Evolutionary conservation across 192 early-diverging fungal genomes (phyloP).

Genomic region (Podila horticola): DNA sequence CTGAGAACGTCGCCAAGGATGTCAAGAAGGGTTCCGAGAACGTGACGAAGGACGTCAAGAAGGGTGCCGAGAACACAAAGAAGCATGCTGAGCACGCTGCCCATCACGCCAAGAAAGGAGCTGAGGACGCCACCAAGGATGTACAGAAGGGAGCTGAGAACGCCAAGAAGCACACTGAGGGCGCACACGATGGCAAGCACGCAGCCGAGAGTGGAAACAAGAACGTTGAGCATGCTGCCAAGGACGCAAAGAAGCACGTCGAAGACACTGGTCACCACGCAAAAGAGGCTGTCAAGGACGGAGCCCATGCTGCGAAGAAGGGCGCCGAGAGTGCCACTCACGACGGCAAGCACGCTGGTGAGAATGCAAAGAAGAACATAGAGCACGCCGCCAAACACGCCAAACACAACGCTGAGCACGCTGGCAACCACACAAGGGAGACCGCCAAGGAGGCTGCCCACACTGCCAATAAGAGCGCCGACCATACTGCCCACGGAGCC

Average conservation of each 20-base stretch:
- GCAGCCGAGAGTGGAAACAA: slow-evolving; percentile 5
- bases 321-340: not conserved
- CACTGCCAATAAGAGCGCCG: slow-evolving; percentile 10
- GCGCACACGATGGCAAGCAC: not conserved
- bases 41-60: slow-evolving; percentile 8
- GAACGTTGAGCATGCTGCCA: slow-evolving; percentile 9
- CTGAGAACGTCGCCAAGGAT: slow-evolving; percentile 4
- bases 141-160: not conserved
- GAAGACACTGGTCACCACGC: slow-evolving; percentile 4
- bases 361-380: slow-evolving; percentile 7
- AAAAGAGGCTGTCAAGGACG: slow-evolving; percentile 5
- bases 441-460: slow-evolving; percentile 13
- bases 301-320: slow-evolving; percentile 9
- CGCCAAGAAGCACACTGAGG: not conserved
- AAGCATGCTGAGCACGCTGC: too few species aligned
- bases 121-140: slow-evolving; percentile 10
- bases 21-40: slow-evolving; percentile 15
- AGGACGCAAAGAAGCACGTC: slow-evolving; percentile 10
- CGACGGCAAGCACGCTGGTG: not conserved
- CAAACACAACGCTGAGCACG: not conserved
- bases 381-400: not conserved
- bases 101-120: slow-evolving; percentile 21
- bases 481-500: not conserved
- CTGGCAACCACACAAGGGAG: slow-evolving; percentile 14
- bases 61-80: slow-evolving; percentile 9